A percentile compares a stretch with the other conserved stretches of the same genome.
These are phyloP conservation scores for Cladosporium sp. DNA, from an alignment of 2,329 filamentous ascomycete species.

Conservation along the genomic window DNA sequence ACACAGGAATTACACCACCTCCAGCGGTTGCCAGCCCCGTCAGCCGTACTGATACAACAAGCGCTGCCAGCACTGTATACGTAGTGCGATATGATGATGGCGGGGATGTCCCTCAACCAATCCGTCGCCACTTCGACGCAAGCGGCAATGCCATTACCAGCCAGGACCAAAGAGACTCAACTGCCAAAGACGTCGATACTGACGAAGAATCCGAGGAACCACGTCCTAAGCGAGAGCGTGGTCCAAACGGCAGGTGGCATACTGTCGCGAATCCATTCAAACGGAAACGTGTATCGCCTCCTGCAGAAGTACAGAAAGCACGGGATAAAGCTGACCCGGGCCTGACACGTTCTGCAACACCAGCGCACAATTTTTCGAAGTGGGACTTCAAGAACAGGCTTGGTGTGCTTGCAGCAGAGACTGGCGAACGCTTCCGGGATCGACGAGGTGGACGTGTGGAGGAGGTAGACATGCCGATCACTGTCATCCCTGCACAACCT, in stretches of 20 bases:
- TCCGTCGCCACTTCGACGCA: slow-evolving; percentile 22
- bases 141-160: not conserved
- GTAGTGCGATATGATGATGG: slow-evolving; percentile 57
- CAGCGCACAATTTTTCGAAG: slow-evolving; percentile 40
- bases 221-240: slow-evolving; percentile 30
- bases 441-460: slow-evolving; percentile 32
- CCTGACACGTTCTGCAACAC: slow-evolving; percentile 28
- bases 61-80: slow-evolving; percentile 61
- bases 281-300: slow-evolving; percentile 54
- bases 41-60: slow-evolving; percentile 58
- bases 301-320: slow-evolving; percentile 56
- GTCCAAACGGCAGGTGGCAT: slow-evolving; percentile 40
- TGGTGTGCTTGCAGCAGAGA: slow-evolving; percentile 47
- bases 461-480: slow-evolving; percentile 50
- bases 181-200: slow-evolving; percentile 19
- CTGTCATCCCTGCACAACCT: slow-evolving; percentile 57
- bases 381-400: slow-evolving; percentile 43
- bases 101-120: slow-evolving; percentile 41
- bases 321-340: slow-evolving; percentile 18
- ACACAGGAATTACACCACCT: slow-evolving; percentile 30
- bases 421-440: slow-evolving; percentile 40
- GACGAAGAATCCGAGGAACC: slow-evolving; percentile 17
- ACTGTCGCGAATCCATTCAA: slow-evolving; percentile 55
- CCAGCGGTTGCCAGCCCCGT: slow-evolving; percentile 51
- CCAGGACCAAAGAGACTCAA: slow-evolving; percentile 8